A percentile compares a stretch with the other conserved stretches of the same genome.
Evolutionary conservation across 192 early-diverging fungal genomes (phyloP).

Genomic region (Coemansia sp.): DNA sequence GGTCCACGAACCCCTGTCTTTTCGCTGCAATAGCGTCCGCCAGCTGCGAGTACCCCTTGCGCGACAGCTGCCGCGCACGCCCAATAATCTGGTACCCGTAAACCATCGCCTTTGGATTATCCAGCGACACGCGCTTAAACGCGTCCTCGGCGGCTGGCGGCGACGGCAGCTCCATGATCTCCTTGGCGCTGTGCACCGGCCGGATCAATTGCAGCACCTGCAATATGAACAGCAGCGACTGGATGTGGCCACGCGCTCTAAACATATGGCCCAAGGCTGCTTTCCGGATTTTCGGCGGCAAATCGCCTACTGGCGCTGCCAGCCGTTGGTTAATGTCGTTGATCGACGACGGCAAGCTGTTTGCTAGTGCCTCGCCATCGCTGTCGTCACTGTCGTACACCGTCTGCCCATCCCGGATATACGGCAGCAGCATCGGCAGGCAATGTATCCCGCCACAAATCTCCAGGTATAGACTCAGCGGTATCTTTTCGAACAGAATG

Average conservation of each 20-base stretch:
- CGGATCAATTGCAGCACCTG: conserved; percentile 33
- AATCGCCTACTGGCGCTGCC: conserved; percentile 18
- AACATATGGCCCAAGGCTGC: neutral
- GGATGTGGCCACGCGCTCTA: conserved; percentile 11
- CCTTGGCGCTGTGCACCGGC: conserved; percentile 14
- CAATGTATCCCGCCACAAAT: conserved; percentile 14
- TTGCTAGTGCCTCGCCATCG: neutral
- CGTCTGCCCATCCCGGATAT: conserved; percentile 23
- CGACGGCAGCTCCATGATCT: conserved; percentile 9
- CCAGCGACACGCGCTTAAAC: neutral
- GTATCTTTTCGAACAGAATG: conserved; percentile 18
- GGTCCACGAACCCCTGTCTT: neutral
- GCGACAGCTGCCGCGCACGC: conserved; percentile 20
- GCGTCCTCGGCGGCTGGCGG: conserved; percentile 23
- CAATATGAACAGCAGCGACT: conserved; percentile 13
- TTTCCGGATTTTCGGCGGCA: conserved; percentile 13
- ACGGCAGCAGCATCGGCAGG: conserved; percentile 10
- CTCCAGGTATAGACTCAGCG: conserved; percentile 25
- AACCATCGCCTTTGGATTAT: neutral
- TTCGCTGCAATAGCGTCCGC: neutral
- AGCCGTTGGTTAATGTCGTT: conserved; percentile 26
- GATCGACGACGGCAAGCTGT: neutral
- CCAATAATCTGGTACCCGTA: conserved; percentile 38
- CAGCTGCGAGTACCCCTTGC: conserved; percentile 10
- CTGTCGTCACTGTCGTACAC: neutral